Conservation (phyloP, 2,329 filamentous ascomycete genomes). For the Sporothrix pseudoabietina region DNA sequence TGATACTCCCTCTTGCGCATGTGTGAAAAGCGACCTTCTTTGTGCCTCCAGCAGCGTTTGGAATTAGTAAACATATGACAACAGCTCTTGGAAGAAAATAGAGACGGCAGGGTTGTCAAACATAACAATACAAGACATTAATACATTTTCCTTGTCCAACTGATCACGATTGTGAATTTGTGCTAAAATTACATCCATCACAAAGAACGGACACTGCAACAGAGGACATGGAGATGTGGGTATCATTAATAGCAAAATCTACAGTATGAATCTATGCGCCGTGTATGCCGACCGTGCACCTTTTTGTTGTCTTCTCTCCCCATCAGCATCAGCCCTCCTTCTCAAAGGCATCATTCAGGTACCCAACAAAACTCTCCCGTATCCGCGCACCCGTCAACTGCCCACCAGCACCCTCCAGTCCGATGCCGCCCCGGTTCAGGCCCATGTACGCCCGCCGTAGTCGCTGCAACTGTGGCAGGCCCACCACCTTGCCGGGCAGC, state of each 20-base stretch:
- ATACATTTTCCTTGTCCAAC: neutral
- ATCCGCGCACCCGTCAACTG: slow-evolving; percentile 58
- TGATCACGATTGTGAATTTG: too few relatives aligned
- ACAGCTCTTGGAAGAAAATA: neutral
- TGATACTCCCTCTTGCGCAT: slow-evolving; percentile 13
- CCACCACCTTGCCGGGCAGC: slow-evolving; percentile 66
- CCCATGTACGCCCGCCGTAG: slow-evolving; percentile 75
- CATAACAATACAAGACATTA: neutral
- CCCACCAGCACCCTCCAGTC: slow-evolving; percentile 54
- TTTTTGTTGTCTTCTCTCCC: neutral
- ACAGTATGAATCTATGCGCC: neutral
- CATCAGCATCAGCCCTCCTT: slow-evolving; percentile 49
- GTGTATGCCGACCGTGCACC: neutral
- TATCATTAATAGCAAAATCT: slow-evolving; percentile 21
- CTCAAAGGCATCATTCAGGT: slow-evolving; percentile 67
- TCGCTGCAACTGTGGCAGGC: slow-evolving; percentile 75
- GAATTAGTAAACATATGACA: neutral
- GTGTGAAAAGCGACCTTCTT: neutral
- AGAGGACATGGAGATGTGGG: neutral
- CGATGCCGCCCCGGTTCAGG: slow-evolving; percentile 71
- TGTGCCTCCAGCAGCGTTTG: neutral
- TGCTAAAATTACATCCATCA: neutral
- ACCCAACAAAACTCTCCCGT: slow-evolving; percentile 65
- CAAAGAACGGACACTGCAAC: neutral
- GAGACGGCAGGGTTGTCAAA: neutral